These are phyloP conservation scores for Candida sanyiensis DNA, from an alignment of 805 yeast genomes.

Conservation along the genomic window DNA sequence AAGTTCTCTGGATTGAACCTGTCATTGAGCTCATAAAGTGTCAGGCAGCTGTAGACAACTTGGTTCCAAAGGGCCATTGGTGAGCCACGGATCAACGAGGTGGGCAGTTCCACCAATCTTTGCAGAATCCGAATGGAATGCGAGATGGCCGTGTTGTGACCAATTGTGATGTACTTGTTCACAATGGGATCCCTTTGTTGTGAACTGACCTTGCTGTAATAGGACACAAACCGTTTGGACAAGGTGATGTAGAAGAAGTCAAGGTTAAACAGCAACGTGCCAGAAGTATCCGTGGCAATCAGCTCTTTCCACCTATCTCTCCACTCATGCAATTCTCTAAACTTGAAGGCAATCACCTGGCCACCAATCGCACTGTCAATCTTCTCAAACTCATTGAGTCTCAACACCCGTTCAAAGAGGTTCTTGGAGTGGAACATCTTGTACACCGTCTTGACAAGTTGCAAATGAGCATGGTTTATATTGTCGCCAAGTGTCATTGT, in stretches of 20 bases:
- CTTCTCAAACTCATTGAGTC: conserved; percentile 17
- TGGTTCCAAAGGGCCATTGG: conserved; percentile 48
- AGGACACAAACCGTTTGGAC: conserved; percentile 33
- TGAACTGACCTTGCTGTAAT: conserved; percentile 23
- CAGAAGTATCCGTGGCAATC: conserved; percentile 43
- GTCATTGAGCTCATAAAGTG: conserved; percentile 43
- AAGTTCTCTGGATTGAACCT: conserved; percentile 33
- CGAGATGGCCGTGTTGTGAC: conserved; percentile 37
- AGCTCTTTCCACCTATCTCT: conserved; percentile 38
- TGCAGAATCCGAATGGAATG: conserved; percentile 42
- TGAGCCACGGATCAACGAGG: conserved; percentile 46
- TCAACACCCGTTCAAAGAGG: conserved; percentile 19
- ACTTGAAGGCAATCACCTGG: conserved; percentile 12
- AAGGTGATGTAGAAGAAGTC: conserved; percentile 43
- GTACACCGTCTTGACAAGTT: conserved; percentile 29
- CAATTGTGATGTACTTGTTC: conserved; percentile 25
- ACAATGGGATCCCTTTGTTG: conserved; percentile 8
- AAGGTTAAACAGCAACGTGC: conserved; percentile 41
- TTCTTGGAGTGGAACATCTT: conserved; percentile 23
- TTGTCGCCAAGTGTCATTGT: conserved; percentile 48
- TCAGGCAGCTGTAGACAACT: conserved; percentile 48
- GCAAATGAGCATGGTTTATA: conserved; percentile 46
- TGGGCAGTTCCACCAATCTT: conserved; percentile 39
- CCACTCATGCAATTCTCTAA: conserved; percentile 35
- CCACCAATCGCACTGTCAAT: not conserved